Evolutionary conservation across 2,329 filamentous ascomycete species (phyloP), one percentile per base, ranked within the genome.

Genomic region (Atkinsonella texensis): DNA sequence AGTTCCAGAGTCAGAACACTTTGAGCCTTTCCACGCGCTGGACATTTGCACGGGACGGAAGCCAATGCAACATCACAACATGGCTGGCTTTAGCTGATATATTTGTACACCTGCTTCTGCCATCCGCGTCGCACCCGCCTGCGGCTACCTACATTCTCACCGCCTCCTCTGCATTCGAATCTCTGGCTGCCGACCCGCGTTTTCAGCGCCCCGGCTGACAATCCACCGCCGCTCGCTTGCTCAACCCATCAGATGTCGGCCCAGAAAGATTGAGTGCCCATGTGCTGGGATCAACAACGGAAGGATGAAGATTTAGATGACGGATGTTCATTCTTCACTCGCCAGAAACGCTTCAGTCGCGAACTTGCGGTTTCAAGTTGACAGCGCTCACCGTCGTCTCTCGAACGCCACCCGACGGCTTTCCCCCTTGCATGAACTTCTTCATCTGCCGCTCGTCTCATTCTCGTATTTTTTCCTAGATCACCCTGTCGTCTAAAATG

Each of bases 141-240:
- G 28, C 51, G 53, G 51, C n/a, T 48, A 51, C 28, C 23, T 39
- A 46, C 53, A 50, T 53, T 40, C 42, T 52, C 51, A 53, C 48
- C 53, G 51, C 49, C 33, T 39, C 42, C 18, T 46, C 38, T 48
- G 17, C 33, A 39, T 48, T 43, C 46, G 45, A 53, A 32, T 28
- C 4, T 35, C n/a, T 53, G 51, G 39, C 31, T 45, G 15, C 38
- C 35, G 17, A 20, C n/a, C 31, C 50, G 31, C 20, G 17, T 44
- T 12, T 4, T 28, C 40, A 15, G 11, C 35, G 23, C 8, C 18
- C 44, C 9, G 32, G 10, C 32, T 15, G 35, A 33, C 42, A n/a
- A 20, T 46, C 43, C 17, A 35, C 45, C 33, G 45, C 40, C 20
- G 43, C 50, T 49, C 42, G 49, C 49, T 50, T 52, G 41, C 46